Base-by-base conservation (phyloP, 441 rosid genomes). In the Adansonia gregorii region DNA sequence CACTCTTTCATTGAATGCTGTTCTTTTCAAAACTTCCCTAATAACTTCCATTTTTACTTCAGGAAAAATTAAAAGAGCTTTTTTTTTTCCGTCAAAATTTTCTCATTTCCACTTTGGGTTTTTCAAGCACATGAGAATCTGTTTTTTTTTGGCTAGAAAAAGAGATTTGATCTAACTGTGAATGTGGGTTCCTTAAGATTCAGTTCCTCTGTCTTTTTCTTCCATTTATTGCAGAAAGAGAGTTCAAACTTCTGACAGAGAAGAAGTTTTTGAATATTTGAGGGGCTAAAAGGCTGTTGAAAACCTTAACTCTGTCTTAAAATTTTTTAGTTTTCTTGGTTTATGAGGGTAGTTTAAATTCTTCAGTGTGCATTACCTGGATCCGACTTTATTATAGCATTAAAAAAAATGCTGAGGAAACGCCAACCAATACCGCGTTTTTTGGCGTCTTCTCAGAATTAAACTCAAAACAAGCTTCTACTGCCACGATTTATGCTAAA, bases 101-200 rank as follows among this genome's bases (percentile, higher is more conserved):
- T 52, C 43, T n/a, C 31, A 22, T 22, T 49, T 11, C 6, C 61
- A 27, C 20, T 24, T 27, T 3, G 58, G 60, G 43, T 14, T 51
- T 70, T 70, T 14, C 46, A 70, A 14, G 41, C 56, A 27, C 14
- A 31, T 8, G 56, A 20, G 22, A 67, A 58, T 41, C 67, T 43
- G 39, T 45, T 73, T 15, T 27, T 52, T 45, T n/a, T 19, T 15
- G 67, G 66, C 9, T 59, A 15, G 22, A 39, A 54, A 46, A 49
- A 35, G 52, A 56, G 49, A 59, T 56, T 65, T 58, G 20, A 72
- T 72, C 8, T 55, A 9, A 60, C 69, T 65, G 35, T 35, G 15
- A 51, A 49, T 51, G 72, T 51, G 63, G 78, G 61, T 75, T 46
- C 51, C 17, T 67, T 54, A 11, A 76, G 73, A 66, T 65, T 76